Base-by-base conservation (phyloP, 2,329 filamentous ascomycete species). In the Eutypa lata region DNA sequence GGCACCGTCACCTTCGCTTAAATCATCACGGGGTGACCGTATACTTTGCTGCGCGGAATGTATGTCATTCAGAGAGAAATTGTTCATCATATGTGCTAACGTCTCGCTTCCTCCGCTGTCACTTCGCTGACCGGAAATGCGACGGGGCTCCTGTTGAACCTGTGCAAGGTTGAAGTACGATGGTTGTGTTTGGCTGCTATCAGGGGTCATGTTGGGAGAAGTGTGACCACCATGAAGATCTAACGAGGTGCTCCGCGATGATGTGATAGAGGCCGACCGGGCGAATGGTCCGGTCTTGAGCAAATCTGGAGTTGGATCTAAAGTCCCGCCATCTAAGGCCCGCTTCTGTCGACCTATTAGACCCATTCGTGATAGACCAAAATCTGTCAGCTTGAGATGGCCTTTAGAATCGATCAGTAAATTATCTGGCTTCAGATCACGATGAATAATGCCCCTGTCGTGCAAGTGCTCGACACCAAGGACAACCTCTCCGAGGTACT, bases 381-480 rank as follows among this genome's bases (percentile, higher is more conserved):
- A 99, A 70, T 99, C 94, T 1, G 95, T 99, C 63, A 99, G 78
- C 72, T 99, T 99, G 53, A 99, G 76, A 73, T 99, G 94, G 2
- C 94, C 94, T 65, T 91, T 96, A 63, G 95, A 91, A 67, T 99
- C 95, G 62, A 99, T 99, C 49, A 99, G 81, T 31, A 99, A 81
- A 67, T 99, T 99, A 69, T 99, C 94, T 1, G 94, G 94, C 72
- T 99, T 99, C 55, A 99, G 73, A 67, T 99, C 94, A 64, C 94
- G 89, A 72, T 99, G 95, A 44, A 99, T 93, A 67, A 99, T 97
- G 54, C 93, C 91, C 54, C 93, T 85, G 67, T 87, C 90, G 73
- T 99, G 94, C 46, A 99, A 78, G 75, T 99, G 92, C 68, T 99
- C 91, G 37, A 99, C 91, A 18, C 95, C 94, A n/a, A 97, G 80